Base-by-base conservation (phyloP, 805 yeast species). In the Wickerhamomyces canadensis region DNA sequence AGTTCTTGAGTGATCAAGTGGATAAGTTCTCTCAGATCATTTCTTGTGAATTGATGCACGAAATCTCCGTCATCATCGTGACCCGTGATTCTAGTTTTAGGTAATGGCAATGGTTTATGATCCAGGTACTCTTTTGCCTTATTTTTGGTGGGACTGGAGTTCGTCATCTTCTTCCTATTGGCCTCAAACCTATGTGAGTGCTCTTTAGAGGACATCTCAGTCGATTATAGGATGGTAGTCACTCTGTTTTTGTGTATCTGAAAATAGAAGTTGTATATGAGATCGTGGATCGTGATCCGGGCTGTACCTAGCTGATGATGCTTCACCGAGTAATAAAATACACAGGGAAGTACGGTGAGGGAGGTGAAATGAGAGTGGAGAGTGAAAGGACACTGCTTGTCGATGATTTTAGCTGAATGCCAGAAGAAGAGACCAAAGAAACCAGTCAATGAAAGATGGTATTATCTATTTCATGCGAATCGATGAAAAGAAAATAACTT, bases 1-100 rank as follows among this genome's bases (percentile, higher is more conserved):
- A 88, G 59, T 42, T 83, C 88, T 5, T 74, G 73, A 0, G 96
- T 85, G 31, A 86, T 74, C 19, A 69, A 51, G 57, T 84, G 93
- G 27, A 87, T 71, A 19, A 82, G 66, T 21, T 75, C 76, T 53
- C 80, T 80, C 16, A 86, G 72, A 34, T 78, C 76, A 46, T 78
- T 78, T 37, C 91, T 64, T 17, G 79, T 70, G 47, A 82, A 77
- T 45, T 75, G 70, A 44, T 67, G 67, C 27, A 51, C 55, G 31
- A 52, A 53, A 8, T 31, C n/a, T n/a, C n/a, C 42, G 12, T 49
- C 57, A 13, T 44, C 46, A 9, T 19, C 33, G 21, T 11, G 5
- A 14, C 16, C 18, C 13, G 24, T 19, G 8, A 19, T 27, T 27
- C 28, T 9, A 9, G 29, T 19, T n/a, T 28, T 25, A 3, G 41